Base-by-base conservation (phyloP, 2,329 filamentous ascomycete genomes). In the Alternaria burnsii region DNA sequence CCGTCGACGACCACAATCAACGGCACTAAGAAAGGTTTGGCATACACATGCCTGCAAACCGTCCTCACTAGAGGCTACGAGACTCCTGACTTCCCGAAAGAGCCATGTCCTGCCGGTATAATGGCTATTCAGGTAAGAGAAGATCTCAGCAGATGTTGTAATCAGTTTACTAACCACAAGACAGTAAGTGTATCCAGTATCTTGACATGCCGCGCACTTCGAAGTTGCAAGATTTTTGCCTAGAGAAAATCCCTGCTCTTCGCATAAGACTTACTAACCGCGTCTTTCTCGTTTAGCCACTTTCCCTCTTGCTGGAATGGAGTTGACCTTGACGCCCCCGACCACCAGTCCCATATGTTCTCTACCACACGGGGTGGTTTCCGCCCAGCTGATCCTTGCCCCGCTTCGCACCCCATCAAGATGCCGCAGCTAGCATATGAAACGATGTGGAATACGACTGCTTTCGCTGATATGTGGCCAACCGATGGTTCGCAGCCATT, bases 261-360 rank as follows among this genome's bases (percentile, higher is more conserved):
- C 10, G 4, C 14, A 18, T 16, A 20, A 26, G 34, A 50, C 32
- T 30, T 26, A 18, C 55, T 43, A 20, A 58, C 22, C 28, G 32
- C 46, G 14, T 36, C 14, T 24, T 12, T 50, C 24, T 22, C 18
- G 32, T 55, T 52, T 63, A 41, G 72, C 32, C 70, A 73, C 54
- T 73, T 72, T 44, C 70, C 66, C 50, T 68, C 63, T 52, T 92
- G 89, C 83, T 91, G 90, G 84, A 85, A 92, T 77, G 89, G 52
- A 24, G n/a, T 36, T 12, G 38, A 50, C 36, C 53, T 50, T 30
- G 44, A 50, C 44, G 42, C 44, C 88, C 43, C 77, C 79, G 55
- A 76, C 83, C 48, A 87, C 80, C 66, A 71, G 51, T 58, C 60
- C 43, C 71, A 74, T 58, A 75, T 75, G 71, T 72, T 65, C 59